Evolutionary conservation across 1,284 basidiomycete species (phyloP).

Genomic region (Ceratobasidium sp.): DNA sequence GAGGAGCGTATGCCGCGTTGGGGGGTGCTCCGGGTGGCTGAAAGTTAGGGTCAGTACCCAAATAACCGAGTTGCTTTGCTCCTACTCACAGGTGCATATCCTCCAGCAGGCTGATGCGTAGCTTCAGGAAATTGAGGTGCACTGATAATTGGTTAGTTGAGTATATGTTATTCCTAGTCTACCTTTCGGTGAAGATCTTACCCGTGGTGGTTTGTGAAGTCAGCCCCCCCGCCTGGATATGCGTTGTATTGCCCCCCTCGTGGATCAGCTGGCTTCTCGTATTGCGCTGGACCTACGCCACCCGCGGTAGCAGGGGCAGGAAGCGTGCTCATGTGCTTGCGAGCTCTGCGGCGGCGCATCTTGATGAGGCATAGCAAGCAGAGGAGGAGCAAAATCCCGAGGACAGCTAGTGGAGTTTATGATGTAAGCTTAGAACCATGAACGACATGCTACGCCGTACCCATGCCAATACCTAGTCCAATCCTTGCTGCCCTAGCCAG

Average conservation of each 20-base stretch:
- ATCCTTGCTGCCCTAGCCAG: conserved; percentile 24
- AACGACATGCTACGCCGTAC: not conserved
- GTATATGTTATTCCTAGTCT: not conserved
- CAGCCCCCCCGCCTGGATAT: conserved; percentile 26
- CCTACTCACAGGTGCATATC: conserved; percentile 16
- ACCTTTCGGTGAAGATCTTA: not conserved
- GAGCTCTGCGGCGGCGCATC: conserved; percentile 20
- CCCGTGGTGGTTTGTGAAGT: conserved; percentile 8
- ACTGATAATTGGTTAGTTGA: not conserved
- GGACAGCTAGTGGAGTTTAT: not conserved
- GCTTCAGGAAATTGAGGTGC: conserved; percentile 32
- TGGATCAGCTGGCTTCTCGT: conserved; percentile 14
- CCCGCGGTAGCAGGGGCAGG: conserved; percentile 1
- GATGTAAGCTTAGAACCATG: not conserved
- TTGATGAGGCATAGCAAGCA: not conserved
- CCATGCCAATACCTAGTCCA: conserved; percentile 17
- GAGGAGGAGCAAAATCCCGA: conserved; percentile 6
- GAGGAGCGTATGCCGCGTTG: conserved; percentile 23
- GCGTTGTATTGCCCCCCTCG: conserved; percentile 7
- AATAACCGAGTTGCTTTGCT: not conserved
- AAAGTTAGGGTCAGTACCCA: not conserved
- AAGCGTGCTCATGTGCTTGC: not conserved
- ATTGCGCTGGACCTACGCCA: conserved; percentile 1
- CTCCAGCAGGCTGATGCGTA: conserved; percentile 13
- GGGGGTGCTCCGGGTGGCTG: conserved; percentile 23